Evolutionary conservation across 1,139 yeast genomes (phyloP).

Genomic region (Blastobotrys buckinghamii): DNA sequence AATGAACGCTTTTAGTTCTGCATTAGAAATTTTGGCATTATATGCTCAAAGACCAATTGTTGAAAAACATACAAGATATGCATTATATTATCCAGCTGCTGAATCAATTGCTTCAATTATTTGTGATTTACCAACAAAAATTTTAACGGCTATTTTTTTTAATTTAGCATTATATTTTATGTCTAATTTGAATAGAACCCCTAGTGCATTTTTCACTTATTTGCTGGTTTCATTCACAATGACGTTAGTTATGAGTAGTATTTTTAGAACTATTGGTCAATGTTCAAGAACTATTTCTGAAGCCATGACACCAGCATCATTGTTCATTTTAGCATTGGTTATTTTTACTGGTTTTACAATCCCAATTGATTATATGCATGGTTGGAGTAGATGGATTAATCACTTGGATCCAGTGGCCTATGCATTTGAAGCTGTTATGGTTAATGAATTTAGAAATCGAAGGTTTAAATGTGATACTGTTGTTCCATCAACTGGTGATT

Average conservation of each 20-base stretch:
- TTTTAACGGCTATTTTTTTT: conserved; percentile 50
- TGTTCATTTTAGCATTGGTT: conserved; percentile 53
- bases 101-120: conserved; percentile 66
- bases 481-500: conserved; percentile 49
- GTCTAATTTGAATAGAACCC: conserved; percentile 56
- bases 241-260: conserved; percentile 61
- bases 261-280: conserved; percentile 69
- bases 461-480: conserved; percentile 39
- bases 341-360: conserved; percentile 70
- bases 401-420: conserved; percentile 68
- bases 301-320: conserved; percentile 72
- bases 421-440: conserved; percentile 61
- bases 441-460: conserved; percentile 52
- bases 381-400: conserved; percentile 79
- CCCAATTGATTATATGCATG: conserved; percentile 61
- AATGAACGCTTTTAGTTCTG: conserved; percentile 69
- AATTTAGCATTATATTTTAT: conserved; percentile 61
- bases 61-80: conserved; percentile 72
- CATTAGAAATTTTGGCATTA: conserved; percentile 64
- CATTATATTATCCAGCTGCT: conserved; percentile 71
- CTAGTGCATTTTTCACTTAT: conserved; percentile 67
- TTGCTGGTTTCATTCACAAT: conserved; percentile 48
- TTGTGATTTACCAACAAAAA: conserved; percentile 61
- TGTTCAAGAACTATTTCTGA: conserved; percentile 52
- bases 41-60: conserved; percentile 70